Percentiles rank a stretch among this genome's conserved stretches.
phyloP scores from a whole-genome alignment of 2,329 filamentous ascomycete genomes.

The Grosmannia penicillata region DNA sequence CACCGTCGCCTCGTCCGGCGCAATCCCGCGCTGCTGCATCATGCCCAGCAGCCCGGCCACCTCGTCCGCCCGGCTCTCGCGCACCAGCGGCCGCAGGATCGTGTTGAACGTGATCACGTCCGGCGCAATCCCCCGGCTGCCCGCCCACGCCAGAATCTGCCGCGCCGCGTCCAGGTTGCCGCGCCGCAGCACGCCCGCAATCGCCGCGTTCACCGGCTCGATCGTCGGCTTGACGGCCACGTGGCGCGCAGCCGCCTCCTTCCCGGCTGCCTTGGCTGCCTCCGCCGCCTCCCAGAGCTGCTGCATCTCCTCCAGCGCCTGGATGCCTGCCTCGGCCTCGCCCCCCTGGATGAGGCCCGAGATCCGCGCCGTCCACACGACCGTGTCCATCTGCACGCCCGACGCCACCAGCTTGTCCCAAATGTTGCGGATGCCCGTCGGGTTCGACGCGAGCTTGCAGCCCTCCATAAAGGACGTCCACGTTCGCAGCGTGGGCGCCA shows the following conservation, averaged over 20 bases:
- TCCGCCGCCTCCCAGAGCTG: conserved; percentile 33
- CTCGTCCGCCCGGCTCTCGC: conserved; percentile 28
- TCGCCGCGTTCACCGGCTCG: conserved; percentile 53
- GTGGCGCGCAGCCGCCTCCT: background rate
- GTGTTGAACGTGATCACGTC: conserved; percentile 52
- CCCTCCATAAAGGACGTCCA: conserved; percentile 64
- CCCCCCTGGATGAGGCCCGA: conserved; percentile 46
- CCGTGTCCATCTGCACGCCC: conserved; percentile 43
- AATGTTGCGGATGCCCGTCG: conserved; percentile 44
- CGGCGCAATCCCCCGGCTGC: conserved; percentile 36
- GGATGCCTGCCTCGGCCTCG: conserved; percentile 39
- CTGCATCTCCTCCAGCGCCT: conserved; percentile 52
- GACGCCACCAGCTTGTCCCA: conserved; percentile 50
- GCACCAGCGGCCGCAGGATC: conserved; percentile 47
- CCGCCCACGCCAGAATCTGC: conserved; percentile 44
- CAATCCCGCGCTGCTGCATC: conserved; percentile 42
- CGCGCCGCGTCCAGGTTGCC: conserved; percentile 32
- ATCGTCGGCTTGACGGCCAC: conserved; percentile 42
- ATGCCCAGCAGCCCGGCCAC: conserved; percentile 36
- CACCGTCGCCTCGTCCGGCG: conserved; percentile 55
- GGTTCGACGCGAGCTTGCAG: conserved; percentile 45
- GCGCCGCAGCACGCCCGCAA: conserved; percentile 45
- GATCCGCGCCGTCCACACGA: conserved; percentile 58
- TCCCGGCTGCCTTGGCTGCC: conserved; percentile 1
- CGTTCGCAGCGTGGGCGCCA: conserved; percentile 46